Base-by-base conservation (phyloP, 805 yeast species). In the Candida lessepsii region DNA sequence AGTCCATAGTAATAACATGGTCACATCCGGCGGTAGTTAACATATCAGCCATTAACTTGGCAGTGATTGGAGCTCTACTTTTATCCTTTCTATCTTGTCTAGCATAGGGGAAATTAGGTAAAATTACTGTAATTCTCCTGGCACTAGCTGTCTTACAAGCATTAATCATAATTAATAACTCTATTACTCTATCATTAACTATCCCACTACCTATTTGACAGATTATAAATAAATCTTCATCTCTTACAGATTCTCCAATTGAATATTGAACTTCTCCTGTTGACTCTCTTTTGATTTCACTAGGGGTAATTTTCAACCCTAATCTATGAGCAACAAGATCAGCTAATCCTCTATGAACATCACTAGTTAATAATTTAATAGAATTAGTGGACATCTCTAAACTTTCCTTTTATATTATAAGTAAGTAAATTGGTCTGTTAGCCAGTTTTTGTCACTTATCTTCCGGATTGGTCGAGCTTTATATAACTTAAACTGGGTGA, bases 61-160 rank as follows among this genome's bases (percentile, higher is more conserved):
- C 98, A 7, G 97, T 88, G 46, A 91, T 89, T 20, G 98, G 96
- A 8, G 97, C 98, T 53, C 99, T 76, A 32, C 91, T 81, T 62
- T 91, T 91, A 63, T 91, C 98, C 63, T 91, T 91, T 63, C 90
- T 86, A 65, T 91, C 99, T 63, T 91, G 99, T 66, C 99, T 80
- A 2, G 98, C 98, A 58, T 91, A 91, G 10, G 97, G 96, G 68
- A 90, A 91, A 63, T 84, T 86, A 35, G 99, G 99, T 45, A 93
- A 79, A 40, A 91, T 95, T 0, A 96, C 96, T 1, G 97, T 90
- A 57, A 91, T 85, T 46, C 91, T 75, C 57, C 97, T 76, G 1
- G 96, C 97, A 24, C 96, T 86, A 2, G 98, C 98, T n/a, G 90
- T 81, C 55, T 83, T 84, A 66, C 97, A 89, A 11, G 98, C 98